Percentiles rank a stretch among this genome's conserved stretches.
Evolutionary conservation across 768 basidiomycete species (phyloP).

Genomic region (Lanmaoa rubissima): DNA sequence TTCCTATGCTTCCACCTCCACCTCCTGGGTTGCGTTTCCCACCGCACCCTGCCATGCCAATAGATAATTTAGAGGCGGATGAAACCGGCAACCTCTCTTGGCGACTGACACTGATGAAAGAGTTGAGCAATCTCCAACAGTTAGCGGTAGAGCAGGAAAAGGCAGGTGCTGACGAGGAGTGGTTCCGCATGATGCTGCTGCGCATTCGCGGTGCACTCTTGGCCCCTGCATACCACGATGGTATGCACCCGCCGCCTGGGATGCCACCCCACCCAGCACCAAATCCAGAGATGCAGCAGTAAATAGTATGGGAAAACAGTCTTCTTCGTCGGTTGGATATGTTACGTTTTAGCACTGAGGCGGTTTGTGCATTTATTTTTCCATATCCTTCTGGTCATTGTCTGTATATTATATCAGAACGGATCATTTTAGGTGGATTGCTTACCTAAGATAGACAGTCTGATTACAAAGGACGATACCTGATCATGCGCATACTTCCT

Average conservation of each 20-base stretch:
- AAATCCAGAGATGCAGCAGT: constrained; percentile 34
- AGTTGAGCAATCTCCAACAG: constrained; percentile 70
- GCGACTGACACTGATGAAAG: constrained; percentile 78
- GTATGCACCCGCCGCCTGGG: constrained; percentile 37
- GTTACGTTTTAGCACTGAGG: constrained; percentile 4
- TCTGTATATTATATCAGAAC: constrained; percentile 5
- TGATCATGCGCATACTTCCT: background rate
- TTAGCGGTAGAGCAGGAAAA: constrained; percentile 83
- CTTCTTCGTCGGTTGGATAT: background rate
- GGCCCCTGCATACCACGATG: constrained; percentile 41
- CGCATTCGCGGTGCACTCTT: constrained; percentile 74
- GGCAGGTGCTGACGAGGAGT: constrained; percentile 75
- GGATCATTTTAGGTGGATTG: background rate
- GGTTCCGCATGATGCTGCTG: constrained; percentile 84
- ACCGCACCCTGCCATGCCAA: constrained; percentile 52
- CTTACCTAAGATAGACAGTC: constrained; percentile 23
- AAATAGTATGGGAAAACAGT: background rate
- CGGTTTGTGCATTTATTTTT: constrained; percentile 1
- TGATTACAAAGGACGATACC: constrained; percentile 20
- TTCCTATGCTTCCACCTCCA: constrained; percentile 57
- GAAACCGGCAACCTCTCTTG: constrained; percentile 81
- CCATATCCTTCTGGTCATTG: background rate
- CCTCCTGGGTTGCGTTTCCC: constrained; percentile 60
- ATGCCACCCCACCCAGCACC: constrained; percentile 37
- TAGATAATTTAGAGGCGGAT: constrained; percentile 72